These are phyloP conservation scores for Hemisphaericaspora nanyangensis DNA, from an alignment of 805 yeast genomes.

Conservation along the genomic window DNA sequence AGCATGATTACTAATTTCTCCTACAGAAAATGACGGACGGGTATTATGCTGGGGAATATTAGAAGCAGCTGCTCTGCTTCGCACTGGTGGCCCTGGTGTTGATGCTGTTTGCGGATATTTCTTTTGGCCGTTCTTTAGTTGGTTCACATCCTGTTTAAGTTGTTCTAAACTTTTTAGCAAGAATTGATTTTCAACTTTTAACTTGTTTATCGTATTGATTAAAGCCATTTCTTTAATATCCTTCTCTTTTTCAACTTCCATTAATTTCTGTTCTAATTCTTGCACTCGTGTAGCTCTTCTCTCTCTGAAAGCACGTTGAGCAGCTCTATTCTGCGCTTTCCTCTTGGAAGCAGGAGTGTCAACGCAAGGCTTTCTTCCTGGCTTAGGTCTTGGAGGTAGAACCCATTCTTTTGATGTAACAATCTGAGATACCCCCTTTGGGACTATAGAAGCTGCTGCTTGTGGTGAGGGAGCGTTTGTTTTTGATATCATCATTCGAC, in stretches of 20 bases:
- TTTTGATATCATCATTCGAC: background rate
- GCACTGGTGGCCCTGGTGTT: background rate
- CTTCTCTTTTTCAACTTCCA: slow-evolving; percentile 64
- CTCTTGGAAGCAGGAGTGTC: slow-evolving; percentile 84
- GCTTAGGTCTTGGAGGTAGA: slow-evolving; percentile 59
- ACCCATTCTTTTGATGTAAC: slow-evolving; percentile 59
- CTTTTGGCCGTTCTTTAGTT: slow-evolving; percentile 13
- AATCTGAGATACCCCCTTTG: slow-evolving; percentile 36
- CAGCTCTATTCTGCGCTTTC: slow-evolving; percentile 91
- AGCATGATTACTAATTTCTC: slow-evolving; percentile 6
- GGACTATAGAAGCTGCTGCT: background rate
- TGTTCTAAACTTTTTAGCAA: slow-evolving; percentile 42
- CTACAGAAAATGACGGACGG: background rate
- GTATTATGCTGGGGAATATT: background rate
- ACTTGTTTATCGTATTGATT: slow-evolving; percentile 48
- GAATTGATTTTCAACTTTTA: slow-evolving; percentile 43
- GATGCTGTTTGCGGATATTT: background rate
- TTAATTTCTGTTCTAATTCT: slow-evolving; percentile 67
- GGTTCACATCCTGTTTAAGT: slow-evolving; percentile 29
- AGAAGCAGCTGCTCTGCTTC: background rate
- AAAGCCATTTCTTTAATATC: slow-evolving; percentile 55
- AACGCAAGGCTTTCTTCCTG: slow-evolving; percentile 58
- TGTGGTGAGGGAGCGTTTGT: background rate
- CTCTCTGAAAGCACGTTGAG: slow-evolving; percentile 87
- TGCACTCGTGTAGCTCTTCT: slow-evolving; percentile 78